Evolutionary conservation across 208 protist species (phyloP).

Genomic region (Hexamita inflata): DNA sequence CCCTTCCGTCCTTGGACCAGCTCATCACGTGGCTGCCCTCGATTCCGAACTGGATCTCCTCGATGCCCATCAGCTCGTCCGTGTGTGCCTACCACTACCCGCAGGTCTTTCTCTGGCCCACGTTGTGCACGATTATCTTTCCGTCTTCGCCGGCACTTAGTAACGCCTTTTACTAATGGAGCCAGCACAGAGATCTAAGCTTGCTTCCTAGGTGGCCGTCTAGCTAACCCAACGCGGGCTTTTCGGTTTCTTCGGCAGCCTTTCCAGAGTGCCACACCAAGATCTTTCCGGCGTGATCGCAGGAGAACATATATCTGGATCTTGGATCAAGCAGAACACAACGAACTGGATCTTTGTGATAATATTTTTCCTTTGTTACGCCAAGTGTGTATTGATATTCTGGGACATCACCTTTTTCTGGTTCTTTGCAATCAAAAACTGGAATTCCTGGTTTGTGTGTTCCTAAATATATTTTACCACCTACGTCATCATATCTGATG

Average conservation of each 20-base stretch:
- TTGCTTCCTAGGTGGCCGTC: not conserved
- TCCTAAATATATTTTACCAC: slow-evolving; percentile 25
- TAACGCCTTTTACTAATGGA: too few relatives aligned
- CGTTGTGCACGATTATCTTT: too few relatives aligned
- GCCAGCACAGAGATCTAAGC: not conserved
- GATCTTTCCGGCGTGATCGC: slow-evolving; percentile 21
- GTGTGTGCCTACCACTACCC: too few relatives aligned
- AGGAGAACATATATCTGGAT: slow-evolving; percentile 19
- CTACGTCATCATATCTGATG: slow-evolving; percentile 20
- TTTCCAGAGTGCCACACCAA: not conserved
- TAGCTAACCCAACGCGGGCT: not conserved
- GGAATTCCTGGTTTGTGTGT: slow-evolving; percentile 10
- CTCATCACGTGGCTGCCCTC: too few relatives aligned
- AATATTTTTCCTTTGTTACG: not conserved
- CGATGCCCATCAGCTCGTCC: too few relatives aligned
- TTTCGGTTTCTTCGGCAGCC: not conserved
- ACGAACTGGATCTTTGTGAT: slow-evolving; percentile 8
- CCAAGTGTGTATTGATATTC: too few relatives aligned
- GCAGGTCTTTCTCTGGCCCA: too few relatives aligned
- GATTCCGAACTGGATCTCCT: too few relatives aligned
- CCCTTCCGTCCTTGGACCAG: too few relatives aligned
- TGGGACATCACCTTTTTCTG: not conserved
- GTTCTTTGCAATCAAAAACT: slow-evolving; percentile 13
- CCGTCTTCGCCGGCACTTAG: too few relatives aligned
- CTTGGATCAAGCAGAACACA: not conserved